Evolutionary conservation across 2,329 filamentous ascomycete species (phyloP).

Genomic region (Niveomyces coronatus): DNA sequence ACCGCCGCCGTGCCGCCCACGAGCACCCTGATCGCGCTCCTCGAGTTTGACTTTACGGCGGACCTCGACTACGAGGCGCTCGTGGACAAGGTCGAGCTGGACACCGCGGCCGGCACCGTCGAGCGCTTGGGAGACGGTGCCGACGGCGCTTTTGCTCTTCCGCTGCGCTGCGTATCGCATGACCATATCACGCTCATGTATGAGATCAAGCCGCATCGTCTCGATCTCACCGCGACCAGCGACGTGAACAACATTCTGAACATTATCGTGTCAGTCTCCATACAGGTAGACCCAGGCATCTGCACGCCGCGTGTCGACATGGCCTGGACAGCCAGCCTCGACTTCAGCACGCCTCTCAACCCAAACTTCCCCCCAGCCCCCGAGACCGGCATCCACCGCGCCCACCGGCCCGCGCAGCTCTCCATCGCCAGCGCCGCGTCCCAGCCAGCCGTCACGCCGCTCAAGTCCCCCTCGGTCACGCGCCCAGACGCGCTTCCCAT

Average conservation of each 20-base stretch:
- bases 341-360: slow-evolving; percentile 58
- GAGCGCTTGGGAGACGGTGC: slow-evolving; percentile 42
- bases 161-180: slow-evolving; percentile 54
- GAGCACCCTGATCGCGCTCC: slow-evolving; percentile 53
- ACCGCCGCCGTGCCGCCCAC: slow-evolving; percentile 48
- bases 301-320: slow-evolving; percentile 55
- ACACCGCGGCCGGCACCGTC: slow-evolving; percentile 46
- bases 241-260: slow-evolving; percentile 42
- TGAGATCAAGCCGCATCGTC: slow-evolving; percentile 29
- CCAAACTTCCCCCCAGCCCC: slow-evolving; percentile 47
- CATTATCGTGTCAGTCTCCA: slow-evolving; percentile 51
- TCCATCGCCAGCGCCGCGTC: slow-evolving; percentile 40
- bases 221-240: slow-evolving; percentile 34
- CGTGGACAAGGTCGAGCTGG: slow-evolving; percentile 48
- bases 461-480: slow-evolving; percentile 45
- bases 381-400: slow-evolving; percentile 45
- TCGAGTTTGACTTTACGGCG: slow-evolving; percentile 65
- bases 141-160: slow-evolving; percentile 37
- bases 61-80: slow-evolving; percentile 57
- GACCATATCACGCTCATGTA: slow-evolving; percentile 48
- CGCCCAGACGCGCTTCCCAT: slow-evolving; percentile 51
- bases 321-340: slow-evolving; percentile 57
- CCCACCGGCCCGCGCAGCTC: slow-evolving; percentile 53
- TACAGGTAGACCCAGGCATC: slow-evolving; percentile 41
- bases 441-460: slow-evolving; percentile 40